Percentiles rank a stretch among this genome's conserved stretches.
phyloP scores from a whole-genome alignment of 805 yeast species.

The Cyberlindnera euphorbiae region DNA sequence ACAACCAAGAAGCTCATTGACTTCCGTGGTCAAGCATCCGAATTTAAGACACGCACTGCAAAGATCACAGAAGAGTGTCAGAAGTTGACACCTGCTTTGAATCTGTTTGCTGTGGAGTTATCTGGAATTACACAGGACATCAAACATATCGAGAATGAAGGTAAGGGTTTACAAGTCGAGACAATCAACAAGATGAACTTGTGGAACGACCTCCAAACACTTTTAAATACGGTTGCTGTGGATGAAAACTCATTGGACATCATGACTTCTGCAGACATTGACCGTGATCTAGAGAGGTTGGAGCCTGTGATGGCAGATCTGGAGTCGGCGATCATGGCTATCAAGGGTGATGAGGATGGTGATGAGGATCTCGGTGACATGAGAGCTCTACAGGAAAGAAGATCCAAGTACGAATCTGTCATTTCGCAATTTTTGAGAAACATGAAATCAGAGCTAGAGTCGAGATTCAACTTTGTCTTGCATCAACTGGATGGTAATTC shows the following conservation, averaged over 20 bases:
- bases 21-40: constrained; percentile 40
- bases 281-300: constrained; percentile 41
- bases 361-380: constrained; percentile 50
- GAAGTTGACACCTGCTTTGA: constrained; percentile 47
- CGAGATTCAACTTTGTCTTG: constrained; percentile 36
- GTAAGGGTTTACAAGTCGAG: constrained; percentile 79
- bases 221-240: constrained; percentile 66
- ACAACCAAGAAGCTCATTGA: constrained; percentile 54
- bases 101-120: constrained; percentile 55
- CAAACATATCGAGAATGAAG: constrained; percentile 63
- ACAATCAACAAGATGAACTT: constrained; percentile 76
- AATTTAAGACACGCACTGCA: constrained; percentile 37
- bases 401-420: constrained; percentile 52
- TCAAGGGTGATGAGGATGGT: constrained; percentile 41
- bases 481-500: constrained; percentile 21
- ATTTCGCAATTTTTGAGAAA: constrained; percentile 45
- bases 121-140: constrained; percentile 65
- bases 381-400: constrained; percentile 68
- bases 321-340: constrained; percentile 60
- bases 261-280: constrained; percentile 44
- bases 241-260: constrained; percentile 48
- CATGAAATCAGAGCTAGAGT: constrained; percentile 39
- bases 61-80: constrained; percentile 50
- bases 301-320: constrained; percentile 55
- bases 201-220: constrained; percentile 62